These are phyloP conservation scores for Pneumocystis carinii DNA, from an alignment of 1,139 yeast genomes.

Conservation along the genomic window DNA sequence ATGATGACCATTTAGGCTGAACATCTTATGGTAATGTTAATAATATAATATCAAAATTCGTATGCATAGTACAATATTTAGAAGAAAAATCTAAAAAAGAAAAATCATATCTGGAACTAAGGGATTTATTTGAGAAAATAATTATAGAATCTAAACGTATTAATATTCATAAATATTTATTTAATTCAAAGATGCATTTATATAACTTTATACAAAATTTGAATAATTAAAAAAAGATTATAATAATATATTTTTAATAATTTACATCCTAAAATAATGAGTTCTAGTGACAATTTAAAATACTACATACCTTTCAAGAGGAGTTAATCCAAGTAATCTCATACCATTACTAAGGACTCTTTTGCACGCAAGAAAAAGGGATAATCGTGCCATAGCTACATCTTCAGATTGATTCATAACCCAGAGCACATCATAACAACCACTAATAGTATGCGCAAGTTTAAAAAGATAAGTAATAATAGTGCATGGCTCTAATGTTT, in stretches of 20 bases:
- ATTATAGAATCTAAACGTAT: background rate
- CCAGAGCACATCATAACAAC: constrained; percentile 91
- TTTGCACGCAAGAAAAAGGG: constrained; percentile 79
- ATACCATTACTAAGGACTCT: constrained; percentile 86
- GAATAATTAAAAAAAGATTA: background rate
- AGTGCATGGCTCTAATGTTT: constrained; percentile 85
- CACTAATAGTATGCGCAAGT: constrained; percentile 84
- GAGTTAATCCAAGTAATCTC: constrained; percentile 80
- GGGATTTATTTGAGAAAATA: background rate
- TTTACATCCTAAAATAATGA: constrained; percentile 40
- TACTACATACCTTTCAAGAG: constrained; percentile 55
- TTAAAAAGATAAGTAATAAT: constrained; percentile 86
- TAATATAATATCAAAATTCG: constrained; percentile 2
- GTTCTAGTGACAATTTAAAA: background rate
- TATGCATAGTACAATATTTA: constrained; percentile 1
- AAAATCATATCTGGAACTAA: background rate
- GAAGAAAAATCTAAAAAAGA: background rate
- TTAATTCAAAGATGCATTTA: constrained; percentile 7
- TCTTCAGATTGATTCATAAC: constrained; percentile 91
- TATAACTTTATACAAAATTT: background rate
- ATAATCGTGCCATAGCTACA: constrained; percentile 81
- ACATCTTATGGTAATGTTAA: constrained; percentile 2
- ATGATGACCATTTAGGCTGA: constrained; percentile 10
- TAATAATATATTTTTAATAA: background rate
- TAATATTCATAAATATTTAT: background rate